A percentile compares a stretch with the other conserved stretches of the same genome.
These are phyloP conservation scores for Grammothele lineata DNA, from an alignment of 768 basidiomycete genomes.

Conservation along the genomic window DNA sequence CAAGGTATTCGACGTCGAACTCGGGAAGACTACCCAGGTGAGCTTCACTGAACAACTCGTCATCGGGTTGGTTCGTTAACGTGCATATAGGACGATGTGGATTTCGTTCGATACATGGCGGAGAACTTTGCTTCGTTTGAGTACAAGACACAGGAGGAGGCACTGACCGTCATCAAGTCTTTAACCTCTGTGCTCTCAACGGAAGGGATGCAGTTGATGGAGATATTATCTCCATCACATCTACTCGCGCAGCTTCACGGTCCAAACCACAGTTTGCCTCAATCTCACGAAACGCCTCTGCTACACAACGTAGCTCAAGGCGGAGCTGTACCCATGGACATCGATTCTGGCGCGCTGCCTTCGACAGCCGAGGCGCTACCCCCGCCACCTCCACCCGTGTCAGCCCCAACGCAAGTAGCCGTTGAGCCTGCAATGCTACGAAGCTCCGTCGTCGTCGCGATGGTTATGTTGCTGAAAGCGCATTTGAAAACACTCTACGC, in stretches of 20 bases:
- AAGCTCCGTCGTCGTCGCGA: slow-evolving; percentile 72
- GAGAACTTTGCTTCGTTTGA: slow-evolving; percentile 92
- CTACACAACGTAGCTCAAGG: not conserved
- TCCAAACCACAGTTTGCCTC: not conserved
- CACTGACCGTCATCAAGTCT: slow-evolving; percentile 76
- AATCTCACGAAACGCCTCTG: not conserved
- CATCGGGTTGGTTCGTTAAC: too few relatives aligned
- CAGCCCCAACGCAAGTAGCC: too few relatives aligned
- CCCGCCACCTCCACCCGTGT: not conserved
- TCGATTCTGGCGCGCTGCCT: not conserved
- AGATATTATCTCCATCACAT: slow-evolving; percentile 65
- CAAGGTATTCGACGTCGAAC: slow-evolving; percentile 76
- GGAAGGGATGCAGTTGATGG: slow-evolving; percentile 78
- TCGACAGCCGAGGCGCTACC: too few relatives aligned
- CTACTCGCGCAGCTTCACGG: slow-evolving; percentile 58
- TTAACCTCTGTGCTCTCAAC: slow-evolving; percentile 75
- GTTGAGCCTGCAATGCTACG: slow-evolving; percentile 38
- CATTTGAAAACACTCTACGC: slow-evolving; percentile 82
- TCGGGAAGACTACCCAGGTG: slow-evolving; percentile 56
- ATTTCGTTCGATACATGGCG: slow-evolving; percentile 88
- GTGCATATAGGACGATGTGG: slow-evolving; percentile 83
- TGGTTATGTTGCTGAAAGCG: slow-evolving; percentile 84
- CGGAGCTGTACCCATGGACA: slow-evolving; percentile 4
- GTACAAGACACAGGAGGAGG: slow-evolving; percentile 94
- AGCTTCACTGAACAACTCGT: not conserved